These are phyloP conservation scores for Oidiodendron maius DNA, from an alignment of 495 filamentous ascomycete species.

Conservation along the genomic window DNA sequence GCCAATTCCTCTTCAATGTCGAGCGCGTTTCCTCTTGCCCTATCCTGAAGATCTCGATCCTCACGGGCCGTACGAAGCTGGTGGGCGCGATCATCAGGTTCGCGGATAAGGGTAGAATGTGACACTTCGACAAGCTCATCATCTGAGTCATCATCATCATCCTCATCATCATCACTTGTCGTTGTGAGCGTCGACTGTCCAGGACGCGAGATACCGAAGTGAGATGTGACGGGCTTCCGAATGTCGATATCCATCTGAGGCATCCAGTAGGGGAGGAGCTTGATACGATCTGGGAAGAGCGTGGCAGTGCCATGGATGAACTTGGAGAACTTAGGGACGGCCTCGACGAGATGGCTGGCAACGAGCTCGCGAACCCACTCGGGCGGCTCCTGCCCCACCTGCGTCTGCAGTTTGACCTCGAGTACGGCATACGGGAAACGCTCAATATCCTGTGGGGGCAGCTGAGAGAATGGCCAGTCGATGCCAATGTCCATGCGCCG, in stretches of 20 bases:
- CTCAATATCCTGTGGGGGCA: conserved; percentile 77
- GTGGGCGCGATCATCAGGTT: conserved; percentile 27
- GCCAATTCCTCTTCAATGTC: conserved; percentile 74
- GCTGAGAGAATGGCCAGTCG: conserved; percentile 87
- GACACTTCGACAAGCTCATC: conserved; percentile 13
- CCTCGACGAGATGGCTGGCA: conserved; percentile 90
- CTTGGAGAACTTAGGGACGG: conserved; percentile 98
- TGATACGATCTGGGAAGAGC: conserved; percentile 79
- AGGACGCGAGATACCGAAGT: conserved; percentile 82
- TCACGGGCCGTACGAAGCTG: conserved; percentile 41
- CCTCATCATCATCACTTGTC: conserved; percentile 70
- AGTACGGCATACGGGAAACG: conserved; percentile 94
- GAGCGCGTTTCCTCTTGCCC: conserved; percentile 44
- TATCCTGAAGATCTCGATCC: conserved; percentile 41
- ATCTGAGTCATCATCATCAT: conserved; percentile 52
- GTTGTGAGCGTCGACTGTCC: conserved; percentile 66
- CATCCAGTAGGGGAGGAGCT: conserved; percentile 93
- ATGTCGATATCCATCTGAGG: conserved; percentile 99
- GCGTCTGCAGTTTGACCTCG: conserved; percentile 97
- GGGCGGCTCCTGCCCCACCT: conserved; percentile 92
- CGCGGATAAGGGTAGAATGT: not conserved
- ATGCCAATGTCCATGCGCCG: conserved; percentile 96
- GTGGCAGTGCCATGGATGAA: conserved; percentile 94
- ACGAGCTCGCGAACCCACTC: conserved; percentile 93
- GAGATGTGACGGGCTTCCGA: conserved; percentile 78